These are phyloP conservation scores for Podospora anserina DNA, from an alignment of 495 filamentous ascomycete genomes.

Conservation along the genomic window DNA sequence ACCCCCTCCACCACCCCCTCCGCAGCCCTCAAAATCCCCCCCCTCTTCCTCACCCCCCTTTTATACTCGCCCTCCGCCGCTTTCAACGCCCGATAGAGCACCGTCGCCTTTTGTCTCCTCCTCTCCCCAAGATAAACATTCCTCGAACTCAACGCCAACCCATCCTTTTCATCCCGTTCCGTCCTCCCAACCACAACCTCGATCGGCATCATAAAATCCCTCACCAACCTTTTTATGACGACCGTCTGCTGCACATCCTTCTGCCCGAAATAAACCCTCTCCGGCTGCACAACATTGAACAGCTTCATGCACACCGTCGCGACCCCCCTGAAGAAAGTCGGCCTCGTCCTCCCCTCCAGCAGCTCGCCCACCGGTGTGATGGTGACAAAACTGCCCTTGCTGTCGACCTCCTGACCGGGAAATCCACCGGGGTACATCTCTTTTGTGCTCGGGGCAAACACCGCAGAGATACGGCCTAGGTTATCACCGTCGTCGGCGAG, in stretches of 20 bases:
- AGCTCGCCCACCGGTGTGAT: conserved; percentile 78
- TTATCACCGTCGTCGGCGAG: conserved; percentile 55
- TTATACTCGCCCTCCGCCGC: conserved; percentile 68
- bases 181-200: conserved; percentile 73
- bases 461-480: conserved; percentile 68
- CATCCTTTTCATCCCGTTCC: conserved; percentile 66
- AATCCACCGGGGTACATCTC: conserved; percentile 86
- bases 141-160: conserved; percentile 87
- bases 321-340: conserved; percentile 94
- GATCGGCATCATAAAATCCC: conserved; percentile 80
- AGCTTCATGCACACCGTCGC: conserved; percentile 97
- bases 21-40: conserved; percentile 66
- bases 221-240: conserved; percentile 79
- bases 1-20: conserved; percentile 48
- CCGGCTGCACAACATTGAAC: conserved; percentile 85
- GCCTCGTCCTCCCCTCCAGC: conserved; percentile 81
- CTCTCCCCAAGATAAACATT: conserved; percentile 88
- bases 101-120: conserved; percentile 66
- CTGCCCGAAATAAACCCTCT: conserved; percentile 93
- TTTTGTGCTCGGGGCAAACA: conserved; percentile 79
- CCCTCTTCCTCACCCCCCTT: conserved; percentile 52
- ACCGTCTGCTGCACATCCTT: conserved; percentile 97
- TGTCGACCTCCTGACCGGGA: conserved; percentile 73
- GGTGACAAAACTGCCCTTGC: conserved; percentile 85
- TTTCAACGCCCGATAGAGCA: conserved; percentile 63